Percentiles rank a stretch among this genome's conserved stretches.
These are phyloP conservation scores for Suhomyces ambrosiae DNA, from an alignment of 1,139 yeast species.

Conservation along the genomic window DNA sequence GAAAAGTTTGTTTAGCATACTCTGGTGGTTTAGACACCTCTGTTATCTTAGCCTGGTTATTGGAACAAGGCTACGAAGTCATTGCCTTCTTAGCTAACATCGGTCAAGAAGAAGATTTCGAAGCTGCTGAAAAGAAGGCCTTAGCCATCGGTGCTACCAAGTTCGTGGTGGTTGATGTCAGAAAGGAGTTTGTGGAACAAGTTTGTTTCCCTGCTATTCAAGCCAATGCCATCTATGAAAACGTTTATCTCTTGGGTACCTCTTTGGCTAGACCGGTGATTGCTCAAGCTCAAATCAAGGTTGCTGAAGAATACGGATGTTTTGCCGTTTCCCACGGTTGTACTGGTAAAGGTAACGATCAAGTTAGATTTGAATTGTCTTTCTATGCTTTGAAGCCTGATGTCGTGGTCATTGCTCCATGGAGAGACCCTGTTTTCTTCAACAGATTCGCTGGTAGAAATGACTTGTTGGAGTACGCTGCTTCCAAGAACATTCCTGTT, in stretches of 20 bases:
- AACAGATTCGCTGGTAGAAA: slow-evolving; percentile 97
- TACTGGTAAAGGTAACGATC: slow-evolving; percentile 99
- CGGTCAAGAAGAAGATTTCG: slow-evolving; percentile 99
- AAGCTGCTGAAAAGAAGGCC: slow-evolving; percentile 95
- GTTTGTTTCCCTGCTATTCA: slow-evolving; percentile 96
- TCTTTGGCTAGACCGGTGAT: slow-evolving; percentile 98
- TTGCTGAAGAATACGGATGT: slow-evolving; percentile 96
- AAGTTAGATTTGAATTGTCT: slow-evolving; percentile 94
- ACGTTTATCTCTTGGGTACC: slow-evolving; percentile 93
- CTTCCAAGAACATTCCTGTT: slow-evolving; percentile 87
- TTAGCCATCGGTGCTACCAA: slow-evolving; percentile 95
- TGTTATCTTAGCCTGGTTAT: slow-evolving; percentile 94
- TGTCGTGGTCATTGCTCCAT: slow-evolving; percentile 95
- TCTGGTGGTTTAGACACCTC: slow-evolving; percentile 99
- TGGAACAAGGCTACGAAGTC: slow-evolving; percentile 97
- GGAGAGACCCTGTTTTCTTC: slow-evolving; percentile 96
- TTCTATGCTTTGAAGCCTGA: slow-evolving; percentile 98
- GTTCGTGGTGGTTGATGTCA: slow-evolving; percentile 90
- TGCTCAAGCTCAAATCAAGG: slow-evolving; percentile 96
- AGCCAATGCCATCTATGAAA: slow-evolving; percentile 95
- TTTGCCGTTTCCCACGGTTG: slow-evolving; percentile 98
- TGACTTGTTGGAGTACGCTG: slow-evolving; percentile 91
- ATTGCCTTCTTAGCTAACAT: slow-evolving; percentile 97
- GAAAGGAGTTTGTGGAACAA: slow-evolving; percentile 90
- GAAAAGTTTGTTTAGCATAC: slow-evolving; percentile 98